A percentile compares a stretch with the other conserved stretches of the same genome.
These are phyloP conservation scores for Parmales sp. DNA, from an alignment of 108 stramenopile species.

Conservation along the genomic window DNA sequence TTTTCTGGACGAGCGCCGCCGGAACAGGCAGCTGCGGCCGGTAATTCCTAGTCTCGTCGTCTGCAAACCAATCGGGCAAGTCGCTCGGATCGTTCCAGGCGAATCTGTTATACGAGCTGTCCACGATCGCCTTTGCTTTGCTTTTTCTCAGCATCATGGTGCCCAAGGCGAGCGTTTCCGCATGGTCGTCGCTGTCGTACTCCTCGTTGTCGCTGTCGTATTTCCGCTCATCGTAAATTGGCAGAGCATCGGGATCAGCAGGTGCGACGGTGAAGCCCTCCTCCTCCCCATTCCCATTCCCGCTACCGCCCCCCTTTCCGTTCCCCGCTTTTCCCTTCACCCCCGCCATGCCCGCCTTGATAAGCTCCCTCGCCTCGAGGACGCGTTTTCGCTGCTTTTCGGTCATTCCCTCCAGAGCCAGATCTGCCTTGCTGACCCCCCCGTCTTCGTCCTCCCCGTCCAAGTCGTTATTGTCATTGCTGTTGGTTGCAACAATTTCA, in stretches of 20 bases:
- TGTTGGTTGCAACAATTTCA: conserved; percentile 35
- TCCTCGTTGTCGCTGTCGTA: conserved; percentile 91
- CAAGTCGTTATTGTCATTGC: conserved; percentile 31
- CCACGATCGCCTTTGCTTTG: conserved; percentile 87
- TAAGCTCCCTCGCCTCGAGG: conserved; percentile 63
- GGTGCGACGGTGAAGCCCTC: conserved; percentile 56
- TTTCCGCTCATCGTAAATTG: conserved; percentile 28
- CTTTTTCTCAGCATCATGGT: conserved; percentile 92
- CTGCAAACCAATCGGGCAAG: conserved; percentile 96
- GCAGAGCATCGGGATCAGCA: no score
- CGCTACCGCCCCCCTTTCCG: conserved; percentile 9
- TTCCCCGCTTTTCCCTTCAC: conserved; percentile 18
- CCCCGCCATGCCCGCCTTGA: conserved; percentile 82
- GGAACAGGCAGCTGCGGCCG: conserved; percentile 93
- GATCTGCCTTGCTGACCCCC: no score
- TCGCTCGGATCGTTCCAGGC: conserved; percentile 95
- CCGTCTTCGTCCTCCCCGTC: no score
- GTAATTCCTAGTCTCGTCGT: conserved; percentile 90
- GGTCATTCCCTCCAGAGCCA: no score
- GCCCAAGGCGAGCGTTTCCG: conserved; percentile 81
- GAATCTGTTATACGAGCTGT: conserved; percentile 97
- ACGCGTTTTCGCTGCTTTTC: conserved; percentile 59
- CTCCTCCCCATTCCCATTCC: conserved; percentile 34
- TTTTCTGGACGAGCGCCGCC: conserved; percentile 81
- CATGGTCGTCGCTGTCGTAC: conserved; percentile 94